Evolutionary conservation across 352 stramenopile species (phyloP).

Genomic region (Pythium rishiriense): DNA sequence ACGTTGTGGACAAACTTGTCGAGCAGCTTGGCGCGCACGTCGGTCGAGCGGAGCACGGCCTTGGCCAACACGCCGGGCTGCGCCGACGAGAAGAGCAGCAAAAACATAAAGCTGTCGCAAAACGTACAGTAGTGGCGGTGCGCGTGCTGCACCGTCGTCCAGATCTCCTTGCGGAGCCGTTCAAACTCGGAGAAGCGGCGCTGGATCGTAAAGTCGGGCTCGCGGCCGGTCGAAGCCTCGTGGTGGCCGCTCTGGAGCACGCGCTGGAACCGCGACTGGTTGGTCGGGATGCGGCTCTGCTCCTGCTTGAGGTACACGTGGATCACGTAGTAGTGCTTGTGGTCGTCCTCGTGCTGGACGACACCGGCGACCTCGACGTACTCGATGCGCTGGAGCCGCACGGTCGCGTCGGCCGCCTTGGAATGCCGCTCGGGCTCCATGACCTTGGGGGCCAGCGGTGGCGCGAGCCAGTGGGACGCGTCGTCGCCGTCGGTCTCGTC

Average conservation of each 20-base stretch:
- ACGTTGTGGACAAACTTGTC: constrained; percentile 54
- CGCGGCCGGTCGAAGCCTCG: background rate
- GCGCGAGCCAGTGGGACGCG: constrained; percentile 23
- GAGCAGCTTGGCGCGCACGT: constrained; percentile 38
- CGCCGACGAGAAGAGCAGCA: constrained; percentile 50
- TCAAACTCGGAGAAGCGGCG: constrained; percentile 68
- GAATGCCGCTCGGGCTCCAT: constrained; percentile 20
- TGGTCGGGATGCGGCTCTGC: constrained; percentile 52
- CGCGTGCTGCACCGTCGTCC: constrained; percentile 33
- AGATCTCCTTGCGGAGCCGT: constrained; percentile 49
- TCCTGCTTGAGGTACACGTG: constrained; percentile 60
- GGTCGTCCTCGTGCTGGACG: constrained; percentile 24
- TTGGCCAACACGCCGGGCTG: constrained; percentile 51
- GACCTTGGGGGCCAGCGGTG: constrained; percentile 41
- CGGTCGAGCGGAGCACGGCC: constrained; percentile 23
- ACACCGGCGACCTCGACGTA: constrained; percentile 32
- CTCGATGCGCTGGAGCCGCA: constrained; percentile 31
- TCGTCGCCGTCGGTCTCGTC: background rate
- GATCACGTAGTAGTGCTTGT: constrained; percentile 35
- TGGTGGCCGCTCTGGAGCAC: constrained; percentile 9
- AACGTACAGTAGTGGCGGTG: constrained; percentile 57
- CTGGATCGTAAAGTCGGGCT: constrained; percentile 55
- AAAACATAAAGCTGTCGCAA: constrained; percentile 56
- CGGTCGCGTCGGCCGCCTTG: constrained; percentile 18
- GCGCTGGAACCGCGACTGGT: constrained; percentile 6